phyloP scores from a whole-genome alignment of 352 stramenopile species.

The Pythium myriotylum region DNA sequence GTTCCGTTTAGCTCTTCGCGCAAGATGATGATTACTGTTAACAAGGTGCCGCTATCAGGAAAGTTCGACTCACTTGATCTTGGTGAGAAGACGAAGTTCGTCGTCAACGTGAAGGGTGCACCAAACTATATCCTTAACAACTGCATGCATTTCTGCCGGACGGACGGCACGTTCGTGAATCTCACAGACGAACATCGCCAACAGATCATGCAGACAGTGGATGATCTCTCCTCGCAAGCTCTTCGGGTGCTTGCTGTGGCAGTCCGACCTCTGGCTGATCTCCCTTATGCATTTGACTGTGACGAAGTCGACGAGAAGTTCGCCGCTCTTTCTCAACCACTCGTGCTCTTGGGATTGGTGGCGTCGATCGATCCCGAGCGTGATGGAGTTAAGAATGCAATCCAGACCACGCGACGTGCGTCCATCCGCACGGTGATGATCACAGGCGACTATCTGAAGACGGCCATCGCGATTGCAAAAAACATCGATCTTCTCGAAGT shows the following conservation, averaged over 20 bases:
- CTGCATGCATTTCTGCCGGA: conserved; percentile 56
- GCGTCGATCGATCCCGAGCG: conserved; percentile 89
- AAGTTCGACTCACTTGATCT: conserved; percentile 50
- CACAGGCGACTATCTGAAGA: conserved; percentile 95
- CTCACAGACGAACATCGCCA: conserved; percentile 48
- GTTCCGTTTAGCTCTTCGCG: conserved; percentile 94
- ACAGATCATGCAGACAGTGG: conserved; percentile 58
- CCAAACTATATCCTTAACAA: conserved; percentile 76
- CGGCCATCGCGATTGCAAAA: conserved; percentile 92
- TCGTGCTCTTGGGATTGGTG: conserved; percentile 93
- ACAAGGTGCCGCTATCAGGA: conserved; percentile 39
- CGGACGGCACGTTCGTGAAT: conserved; percentile 49
- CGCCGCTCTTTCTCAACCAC: conserved; percentile 52
- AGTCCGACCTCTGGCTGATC: conserved; percentile 60
- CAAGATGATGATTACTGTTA: conserved; percentile 94
- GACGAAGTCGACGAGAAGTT: conserved; percentile 79
- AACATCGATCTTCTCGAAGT: conserved; percentile 91
- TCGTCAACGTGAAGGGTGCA: conserved; percentile 67
- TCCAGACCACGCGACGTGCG: conserved; percentile 42
- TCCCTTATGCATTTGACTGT: conserved; percentile 47
- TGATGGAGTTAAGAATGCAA: conserved; percentile 60
- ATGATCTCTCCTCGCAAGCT: conserved; percentile 71
- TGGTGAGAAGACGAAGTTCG: conserved; percentile 39
- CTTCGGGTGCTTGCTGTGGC: conserved; percentile 91
- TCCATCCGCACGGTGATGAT: conserved; percentile 91